phyloP scores from a whole-genome alignment of 306 rosid species.

The Malus fusca region DNA sequence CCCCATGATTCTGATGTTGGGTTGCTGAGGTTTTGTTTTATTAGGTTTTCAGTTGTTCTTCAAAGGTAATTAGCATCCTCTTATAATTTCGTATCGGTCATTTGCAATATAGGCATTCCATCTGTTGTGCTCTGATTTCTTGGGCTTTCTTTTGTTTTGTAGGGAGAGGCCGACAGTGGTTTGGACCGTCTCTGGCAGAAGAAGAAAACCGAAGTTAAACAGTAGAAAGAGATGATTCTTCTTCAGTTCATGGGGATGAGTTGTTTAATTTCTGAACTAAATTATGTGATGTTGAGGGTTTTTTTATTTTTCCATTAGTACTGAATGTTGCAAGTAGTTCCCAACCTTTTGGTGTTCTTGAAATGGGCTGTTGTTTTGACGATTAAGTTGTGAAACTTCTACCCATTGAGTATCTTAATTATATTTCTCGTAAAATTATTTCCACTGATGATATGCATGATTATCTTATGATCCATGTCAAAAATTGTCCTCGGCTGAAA shows the following conservation, averaged over 20 bases:
- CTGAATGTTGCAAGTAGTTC: background rate
- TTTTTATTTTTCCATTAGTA: background rate
- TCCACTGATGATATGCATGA: background rate
- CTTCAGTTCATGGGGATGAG: background rate
- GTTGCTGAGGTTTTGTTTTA: no score
- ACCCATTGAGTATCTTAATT: background rate
- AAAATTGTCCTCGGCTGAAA: background rate
- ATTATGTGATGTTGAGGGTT: background rate
- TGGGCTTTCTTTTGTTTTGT: background rate
- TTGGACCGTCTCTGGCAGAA: conserved; percentile 54
- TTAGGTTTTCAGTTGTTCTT: background rate
- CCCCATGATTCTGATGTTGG: no score
- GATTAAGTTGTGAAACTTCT: background rate
- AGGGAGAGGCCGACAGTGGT: conserved; percentile 61
- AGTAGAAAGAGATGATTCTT: conserved; percentile 12
- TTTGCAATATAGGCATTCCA: background rate
- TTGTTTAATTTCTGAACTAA: background rate
- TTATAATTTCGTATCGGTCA: background rate
- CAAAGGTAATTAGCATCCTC: background rate
- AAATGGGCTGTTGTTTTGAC: background rate
- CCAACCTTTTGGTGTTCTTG: background rate
- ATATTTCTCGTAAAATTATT: background rate
- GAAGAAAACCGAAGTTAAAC: conserved; percentile 39
- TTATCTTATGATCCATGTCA: background rate
- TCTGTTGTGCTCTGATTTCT: background rate